A percentile compares a stretch with the other conserved stretches of the same genome.
Evolutionary conservation across 345 rosid species (phyloP).

Genomic region (Eucalyptus cloeziana): DNA sequence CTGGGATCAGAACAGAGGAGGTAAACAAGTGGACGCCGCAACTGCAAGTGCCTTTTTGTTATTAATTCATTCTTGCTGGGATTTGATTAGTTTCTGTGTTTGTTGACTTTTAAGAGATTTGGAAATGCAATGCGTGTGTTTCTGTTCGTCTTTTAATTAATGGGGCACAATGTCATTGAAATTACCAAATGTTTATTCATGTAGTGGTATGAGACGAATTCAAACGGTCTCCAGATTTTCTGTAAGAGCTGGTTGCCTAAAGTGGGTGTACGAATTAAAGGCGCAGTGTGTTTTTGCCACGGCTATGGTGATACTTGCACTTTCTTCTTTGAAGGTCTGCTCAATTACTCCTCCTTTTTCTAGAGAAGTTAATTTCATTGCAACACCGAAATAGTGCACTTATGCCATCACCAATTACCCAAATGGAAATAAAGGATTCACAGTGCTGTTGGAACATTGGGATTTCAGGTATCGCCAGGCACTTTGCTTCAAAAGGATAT

Average conservation of each 20-base stretch:
- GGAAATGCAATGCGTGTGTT: not conserved
- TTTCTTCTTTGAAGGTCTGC: constrained; percentile 88
- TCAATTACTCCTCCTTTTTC: not conserved
- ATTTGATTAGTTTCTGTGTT: not conserved
- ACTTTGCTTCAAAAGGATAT: constrained; percentile 62
- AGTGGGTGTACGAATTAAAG: constrained; percentile 46
- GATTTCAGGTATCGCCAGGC: constrained; percentile 66
- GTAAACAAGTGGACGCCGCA: constrained; percentile 12
- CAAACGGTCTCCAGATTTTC: constrained; percentile 61
- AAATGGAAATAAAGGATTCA: not conserved
- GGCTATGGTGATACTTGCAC: constrained; percentile 99
- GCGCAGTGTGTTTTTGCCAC: constrained; percentile 67
- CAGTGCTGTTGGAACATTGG: not conserved
- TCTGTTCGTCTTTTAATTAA: not conserved
- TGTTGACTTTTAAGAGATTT: not conserved
- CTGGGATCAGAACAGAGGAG: constrained; percentile 71
- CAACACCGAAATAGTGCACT: not conserved
- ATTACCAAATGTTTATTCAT: not conserved
- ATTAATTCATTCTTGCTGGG: not conserved
- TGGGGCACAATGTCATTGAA: not conserved
- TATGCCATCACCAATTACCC: not conserved
- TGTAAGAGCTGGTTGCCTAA: constrained; percentile 82
- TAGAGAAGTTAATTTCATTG: not conserved
- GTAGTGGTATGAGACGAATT: constrained; percentile 77
- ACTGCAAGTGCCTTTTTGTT: not conserved